Base-by-base conservation (phyloP, 306 rosid genomes). In the Rosa persica region DNA sequence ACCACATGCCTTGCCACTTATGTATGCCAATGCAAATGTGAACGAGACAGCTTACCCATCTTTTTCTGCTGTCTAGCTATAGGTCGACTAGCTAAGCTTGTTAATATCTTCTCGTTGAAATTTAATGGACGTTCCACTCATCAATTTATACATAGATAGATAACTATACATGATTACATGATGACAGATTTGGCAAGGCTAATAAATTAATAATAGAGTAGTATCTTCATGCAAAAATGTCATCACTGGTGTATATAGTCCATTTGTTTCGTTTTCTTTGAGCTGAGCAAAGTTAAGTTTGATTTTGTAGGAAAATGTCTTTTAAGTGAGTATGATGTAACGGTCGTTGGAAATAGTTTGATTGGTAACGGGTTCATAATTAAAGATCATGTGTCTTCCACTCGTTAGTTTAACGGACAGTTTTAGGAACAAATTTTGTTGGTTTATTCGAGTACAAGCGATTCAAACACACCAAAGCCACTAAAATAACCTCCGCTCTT, bases 1-100 rank as follows among this genome's bases (percentile, higher is more conserved):
- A 86, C 88, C 96, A 89, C 91, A 87, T 87, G 87, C 77, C 76
- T 86, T 84, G 83, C 90, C 83, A 80, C 91, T 89, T 84, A 82
- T 83, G 85, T 79, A 42, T 81, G 77, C 70, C 78, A 82, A 79
- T 85, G 47, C 71, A 67, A 17, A 67, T 67, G 48, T 67, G 82
- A 90, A 77, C 67, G 76, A 34, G 89, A 87, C 91, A 85, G 54
- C 89, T 80, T 87, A 82, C 88, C 89, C 25, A 19, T 67, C 48
- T 38, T 9, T 39, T 67, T 67, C 71, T 67, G 46, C 71, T 67
- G 47, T 64, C 27, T 4, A 20, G 15, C 47, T 17, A 66, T 17
- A 66, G 68, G 68, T 6, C 69, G 69, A 64, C 69, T 34, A 12
- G 69, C 43, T 64, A 23, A n/a, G 64, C 64, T 62, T 64, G 22